phyloP scores from a whole-genome alignment of 2,329 filamentous ascomycete genomes.

The Monilinia fructicola region DNA sequence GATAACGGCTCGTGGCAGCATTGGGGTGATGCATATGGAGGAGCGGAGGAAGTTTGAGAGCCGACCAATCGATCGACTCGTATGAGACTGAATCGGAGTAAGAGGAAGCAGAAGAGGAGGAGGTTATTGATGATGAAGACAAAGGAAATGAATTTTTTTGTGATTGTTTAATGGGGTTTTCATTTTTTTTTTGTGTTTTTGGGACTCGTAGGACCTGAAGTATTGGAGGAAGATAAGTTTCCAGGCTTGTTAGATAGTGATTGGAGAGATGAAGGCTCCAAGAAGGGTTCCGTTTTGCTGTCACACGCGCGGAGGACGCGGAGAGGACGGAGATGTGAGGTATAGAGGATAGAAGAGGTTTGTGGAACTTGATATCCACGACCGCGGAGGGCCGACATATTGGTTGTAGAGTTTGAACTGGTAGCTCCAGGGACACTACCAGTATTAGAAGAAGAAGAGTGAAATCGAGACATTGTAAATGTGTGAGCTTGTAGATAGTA shows the following conservation, averaged over 20 bases:
- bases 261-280: constrained; percentile 9
- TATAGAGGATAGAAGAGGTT: neutral
- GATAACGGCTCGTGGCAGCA: neutral
- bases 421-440: constrained; percentile 14
- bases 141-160: constrained; percentile 9
- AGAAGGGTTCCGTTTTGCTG: constrained; percentile 3
- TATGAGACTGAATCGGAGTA: constrained; percentile 13
- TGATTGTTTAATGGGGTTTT: neutral
- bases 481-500: constrained; percentile 4
- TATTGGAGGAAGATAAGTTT: constrained; percentile 10
- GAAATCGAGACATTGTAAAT: constrained; percentile 16
- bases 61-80: constrained; percentile 18
- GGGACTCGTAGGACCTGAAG: constrained; percentile 8
- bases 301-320: constrained; percentile 2
- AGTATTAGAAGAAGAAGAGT: constrained; percentile 12
- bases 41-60: constrained; percentile 7
- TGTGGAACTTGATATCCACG: constrained; percentile 21
- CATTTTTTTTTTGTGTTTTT: neutral
- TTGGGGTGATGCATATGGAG: neutral
- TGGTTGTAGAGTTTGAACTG: constrained; percentile 7
- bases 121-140: neutral
- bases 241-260: constrained; percentile 1
- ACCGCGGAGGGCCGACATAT: constrained; percentile 13
- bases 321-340: neutral
- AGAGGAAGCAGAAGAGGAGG: neutral